Conservation (phyloP, 352 stramenopile species). For the Phytophthora pinifolia region DNA sequence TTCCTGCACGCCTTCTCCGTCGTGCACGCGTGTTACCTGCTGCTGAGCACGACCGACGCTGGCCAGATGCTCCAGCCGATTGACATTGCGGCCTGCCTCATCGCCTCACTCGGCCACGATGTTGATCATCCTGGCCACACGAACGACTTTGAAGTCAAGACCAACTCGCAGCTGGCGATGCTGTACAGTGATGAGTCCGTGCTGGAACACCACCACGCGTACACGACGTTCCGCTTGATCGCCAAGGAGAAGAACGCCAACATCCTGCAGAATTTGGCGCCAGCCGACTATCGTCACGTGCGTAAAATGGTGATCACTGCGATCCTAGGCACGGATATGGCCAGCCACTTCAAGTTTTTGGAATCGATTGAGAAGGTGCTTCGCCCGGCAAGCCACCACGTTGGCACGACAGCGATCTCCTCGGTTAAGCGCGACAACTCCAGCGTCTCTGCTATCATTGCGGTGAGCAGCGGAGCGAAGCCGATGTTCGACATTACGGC, state of each 20-base stretch:
- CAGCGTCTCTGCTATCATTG: conserved; percentile 28
- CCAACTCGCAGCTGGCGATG: conserved; percentile 74
- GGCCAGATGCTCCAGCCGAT: conserved; percentile 72
- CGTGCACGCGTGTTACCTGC: conserved; percentile 81
- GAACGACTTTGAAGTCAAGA: conserved; percentile 89
- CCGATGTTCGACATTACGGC: conserved; percentile 22
- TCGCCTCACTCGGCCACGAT: conserved; percentile 90
- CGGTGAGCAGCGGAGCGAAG: conserved; percentile 23
- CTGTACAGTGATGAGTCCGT: conserved; percentile 90
- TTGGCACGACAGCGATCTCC: conserved; percentile 44
- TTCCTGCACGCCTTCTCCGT: conserved; percentile 90
- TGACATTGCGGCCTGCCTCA: conserved; percentile 82
- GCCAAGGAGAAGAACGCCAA: conserved; percentile 85
- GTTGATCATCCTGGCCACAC: conserved; percentile 91
- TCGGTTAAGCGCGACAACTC: conserved; percentile 40
- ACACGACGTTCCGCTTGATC: conserved; percentile 86
- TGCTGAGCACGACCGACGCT: conserved; percentile 77
- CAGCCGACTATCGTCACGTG: conserved; percentile 71
- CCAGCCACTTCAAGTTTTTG: conserved; percentile 87
- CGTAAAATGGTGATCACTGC: conserved; percentile 88
- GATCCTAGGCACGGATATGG: conserved; percentile 92
- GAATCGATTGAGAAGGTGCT: conserved; percentile 75
- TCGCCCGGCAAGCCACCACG: conserved; percentile 52
- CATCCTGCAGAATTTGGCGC: conserved; percentile 78
- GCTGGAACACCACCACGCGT: conserved; percentile 88